Evolutionary conservation across 2,329 filamentous ascomycete genomes (phyloP).

Genomic region (Stachybotrys chlorohalonatus): DNA sequence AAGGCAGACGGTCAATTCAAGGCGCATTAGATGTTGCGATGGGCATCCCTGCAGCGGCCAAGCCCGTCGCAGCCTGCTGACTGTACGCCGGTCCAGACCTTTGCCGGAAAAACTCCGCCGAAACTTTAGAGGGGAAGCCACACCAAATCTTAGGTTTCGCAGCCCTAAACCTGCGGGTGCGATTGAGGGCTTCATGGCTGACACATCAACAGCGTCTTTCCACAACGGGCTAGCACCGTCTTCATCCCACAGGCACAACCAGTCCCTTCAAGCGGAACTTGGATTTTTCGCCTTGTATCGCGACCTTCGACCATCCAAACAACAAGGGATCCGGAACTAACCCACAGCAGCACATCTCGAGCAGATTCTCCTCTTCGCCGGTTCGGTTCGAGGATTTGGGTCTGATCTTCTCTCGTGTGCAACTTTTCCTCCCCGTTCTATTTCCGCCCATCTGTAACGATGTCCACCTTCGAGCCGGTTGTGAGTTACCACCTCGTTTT

Average conservation of each 20-base stretch:
- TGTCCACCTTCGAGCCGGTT: conserved; percentile 63
- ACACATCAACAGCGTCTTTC: conserved; percentile 15
- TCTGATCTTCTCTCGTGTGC: conserved; percentile 22
- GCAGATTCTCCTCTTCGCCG: conserved; percentile 30
- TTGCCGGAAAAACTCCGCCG: background rate
- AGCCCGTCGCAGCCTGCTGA: background rate
- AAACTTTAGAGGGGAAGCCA: background rate
- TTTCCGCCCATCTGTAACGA: conserved; percentile 36
- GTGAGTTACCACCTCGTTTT: conserved; percentile 39
- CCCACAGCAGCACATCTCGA: conserved; percentile 26
- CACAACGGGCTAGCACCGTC: conserved; percentile 20
- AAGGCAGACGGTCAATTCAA: background rate
- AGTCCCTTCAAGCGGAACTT: conserved; percentile 25
- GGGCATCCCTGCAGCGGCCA: background rate
- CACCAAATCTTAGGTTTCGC: conserved; percentile 24
- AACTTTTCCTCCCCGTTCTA: conserved; percentile 18
- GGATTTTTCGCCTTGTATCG: conserved; percentile 32
- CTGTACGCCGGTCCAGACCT: background rate
- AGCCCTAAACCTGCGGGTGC: conserved; percentile 27
- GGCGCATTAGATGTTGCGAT: too few relatives aligned
- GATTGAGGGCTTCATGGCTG: conserved; percentile 25
- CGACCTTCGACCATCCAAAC: conserved; percentile 27
- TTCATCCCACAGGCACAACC: conserved; percentile 28
- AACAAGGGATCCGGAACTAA: conserved; percentile 28
- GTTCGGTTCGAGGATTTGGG: conserved; percentile 26